A percentile compares a stretch with the other conserved stretches of the same genome.
These are phyloP conservation scores for Pleurozium schreberi DNA, from an alignment of 225 moss, liverwort and hornwort species.

Conservation along the genomic window DNA sequence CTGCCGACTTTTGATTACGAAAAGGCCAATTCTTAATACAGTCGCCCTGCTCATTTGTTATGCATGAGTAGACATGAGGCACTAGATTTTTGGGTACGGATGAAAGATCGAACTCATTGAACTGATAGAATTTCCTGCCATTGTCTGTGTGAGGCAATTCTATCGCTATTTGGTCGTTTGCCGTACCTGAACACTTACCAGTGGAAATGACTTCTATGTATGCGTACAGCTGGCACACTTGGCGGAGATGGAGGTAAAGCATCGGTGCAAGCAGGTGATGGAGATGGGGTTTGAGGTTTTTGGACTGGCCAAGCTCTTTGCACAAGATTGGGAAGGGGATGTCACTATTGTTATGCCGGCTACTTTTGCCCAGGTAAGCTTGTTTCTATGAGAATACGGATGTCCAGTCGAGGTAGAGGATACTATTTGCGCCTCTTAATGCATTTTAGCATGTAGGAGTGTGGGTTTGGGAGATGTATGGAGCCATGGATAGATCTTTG, in stretches of 20 bases:
- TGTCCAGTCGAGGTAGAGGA: background rate
- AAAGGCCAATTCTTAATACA: background rate
- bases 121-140: background rate
- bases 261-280: conserved; percentile 86
- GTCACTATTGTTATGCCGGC: conserved; percentile 99
- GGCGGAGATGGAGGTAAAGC: conserved; percentile 96
- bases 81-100: background rate
- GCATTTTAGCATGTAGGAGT: background rate
- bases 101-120: background rate
- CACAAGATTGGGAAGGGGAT: conserved; percentile 99
- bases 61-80: background rate
- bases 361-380: conserved; percentile 78
- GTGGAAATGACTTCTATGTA: background rate
- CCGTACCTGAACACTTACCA: background rate
- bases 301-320: conserved; percentile 92
- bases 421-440: background rate
- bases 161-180: background rate
- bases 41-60: background rate
- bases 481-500: background rate
- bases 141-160: background rate
- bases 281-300: conserved; percentile 74
- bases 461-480: background rate
- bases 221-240: conserved; percentile 72
- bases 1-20: background rate
- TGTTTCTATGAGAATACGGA: background rate